Conservation (phyloP, 2,329 filamentous ascomycete species). For the Tolypocladium ovalisporum region DNA sequence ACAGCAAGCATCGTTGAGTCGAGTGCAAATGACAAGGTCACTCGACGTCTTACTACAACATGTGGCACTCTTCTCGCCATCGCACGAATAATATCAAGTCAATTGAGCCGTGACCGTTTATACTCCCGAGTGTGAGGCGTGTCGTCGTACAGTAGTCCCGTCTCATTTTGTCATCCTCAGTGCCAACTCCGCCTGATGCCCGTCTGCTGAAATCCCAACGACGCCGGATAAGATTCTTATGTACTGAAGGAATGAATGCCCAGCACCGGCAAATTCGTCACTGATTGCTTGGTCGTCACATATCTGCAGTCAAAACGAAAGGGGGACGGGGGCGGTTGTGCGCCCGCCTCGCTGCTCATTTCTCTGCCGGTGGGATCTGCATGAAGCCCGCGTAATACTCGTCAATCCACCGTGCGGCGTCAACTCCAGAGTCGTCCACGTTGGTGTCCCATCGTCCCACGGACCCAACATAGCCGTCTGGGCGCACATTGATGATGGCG, state of each 20-base stretch:
- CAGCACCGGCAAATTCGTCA: neutral
- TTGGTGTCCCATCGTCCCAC: slow-evolving; percentile 42
- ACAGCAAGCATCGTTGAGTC: no score
- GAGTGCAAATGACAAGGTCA: neutral
- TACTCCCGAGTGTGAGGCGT: neutral
- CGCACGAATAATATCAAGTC: neutral
- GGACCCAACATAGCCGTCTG: slow-evolving; percentile 65
- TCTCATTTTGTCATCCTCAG: neutral
- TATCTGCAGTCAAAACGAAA: neutral
- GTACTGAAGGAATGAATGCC: neutral
- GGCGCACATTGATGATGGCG: slow-evolving; percentile 56
- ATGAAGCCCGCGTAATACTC: slow-evolving; percentile 44
- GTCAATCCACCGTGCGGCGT: slow-evolving; percentile 44
- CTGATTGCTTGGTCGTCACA: neutral
- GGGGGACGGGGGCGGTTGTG: no score
- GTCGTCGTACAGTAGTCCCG: neutral
- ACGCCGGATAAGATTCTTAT: neutral
- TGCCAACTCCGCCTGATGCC: neutral
- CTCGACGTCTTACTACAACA: neutral
- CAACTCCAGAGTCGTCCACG: slow-evolving; percentile 36
- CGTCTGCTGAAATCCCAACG: neutral
- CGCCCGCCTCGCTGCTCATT: neutral
- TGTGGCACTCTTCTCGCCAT: neutral
- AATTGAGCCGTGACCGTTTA: neutral
- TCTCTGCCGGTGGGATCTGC: slow-evolving; percentile 27